Conservation (phyloP, 345 rosid species). For the Melaleuca alternifolia region DNA sequence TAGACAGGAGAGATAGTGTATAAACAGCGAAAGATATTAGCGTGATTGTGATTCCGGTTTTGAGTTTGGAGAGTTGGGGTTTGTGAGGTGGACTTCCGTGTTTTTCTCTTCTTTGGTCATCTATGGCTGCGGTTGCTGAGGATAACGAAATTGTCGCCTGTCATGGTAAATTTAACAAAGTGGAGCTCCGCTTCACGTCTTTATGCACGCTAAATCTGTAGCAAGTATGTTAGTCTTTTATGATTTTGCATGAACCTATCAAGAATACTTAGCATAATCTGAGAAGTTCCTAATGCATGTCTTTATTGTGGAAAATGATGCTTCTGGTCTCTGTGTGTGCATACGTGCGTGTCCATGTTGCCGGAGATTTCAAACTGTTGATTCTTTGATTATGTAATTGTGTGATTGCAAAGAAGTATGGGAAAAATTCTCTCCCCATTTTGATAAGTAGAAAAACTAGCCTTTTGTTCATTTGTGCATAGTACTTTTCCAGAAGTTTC, state of each 20-base stretch:
- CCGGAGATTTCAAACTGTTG: not conserved
- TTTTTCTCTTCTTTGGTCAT: not conserved
- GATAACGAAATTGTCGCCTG: not conserved
- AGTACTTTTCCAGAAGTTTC: not conserved
- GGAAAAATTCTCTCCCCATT: not conserved
- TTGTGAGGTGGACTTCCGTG: not conserved
- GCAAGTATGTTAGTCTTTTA: not conserved
- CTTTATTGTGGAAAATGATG: not conserved
- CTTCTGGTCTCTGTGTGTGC: not conserved
- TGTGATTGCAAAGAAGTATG: not conserved
- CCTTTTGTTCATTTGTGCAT: not conserved
- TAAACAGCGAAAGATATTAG: not conserved
- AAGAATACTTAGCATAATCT: not conserved
- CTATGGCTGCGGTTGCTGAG: not conserved
- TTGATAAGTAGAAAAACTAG: not conserved
- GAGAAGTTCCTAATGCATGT: not conserved
- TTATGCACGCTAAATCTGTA: not conserved
- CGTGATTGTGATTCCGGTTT: not conserved
- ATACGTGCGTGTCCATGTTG: not conserved
- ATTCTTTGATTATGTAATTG: not conserved
- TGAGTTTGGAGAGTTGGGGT: not conserved
- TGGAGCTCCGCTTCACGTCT: not conserved
- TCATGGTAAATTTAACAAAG: not conserved
- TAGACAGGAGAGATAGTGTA: not conserved
- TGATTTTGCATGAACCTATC: not conserved